Base-by-base conservation (phyloP, 2,329 filamentous ascomycete species). In the Pestalotiopsis sp. region DNA sequence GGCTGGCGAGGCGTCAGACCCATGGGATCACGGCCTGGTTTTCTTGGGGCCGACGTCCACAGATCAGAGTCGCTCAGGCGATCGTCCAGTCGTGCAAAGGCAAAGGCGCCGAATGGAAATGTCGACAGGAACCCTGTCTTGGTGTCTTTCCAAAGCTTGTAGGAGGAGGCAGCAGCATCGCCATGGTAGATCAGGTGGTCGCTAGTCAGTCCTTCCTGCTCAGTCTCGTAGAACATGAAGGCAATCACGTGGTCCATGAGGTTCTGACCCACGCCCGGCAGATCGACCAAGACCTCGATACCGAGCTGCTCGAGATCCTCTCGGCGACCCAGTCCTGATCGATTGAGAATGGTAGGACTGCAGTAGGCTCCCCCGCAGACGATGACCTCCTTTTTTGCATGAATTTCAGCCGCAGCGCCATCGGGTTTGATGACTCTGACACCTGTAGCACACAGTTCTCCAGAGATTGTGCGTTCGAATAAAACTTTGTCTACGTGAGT, bases 71-170 rank as follows among this genome's bases (percentile, higher is more conserved):
- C 81, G 61, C 83, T 79, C 1, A 91, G 83, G 6, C 89, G 86
- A 9, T 89, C 84, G 69, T 90, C 88, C 0, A 91, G 81, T n/a
- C 89, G 84, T 5, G 89, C 86, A 72, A 84, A 92, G 12, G 85
- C 88, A 66, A 91, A 90, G 12, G 84, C 83, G 56, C 89, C 89
- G 66, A 91, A 91, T 11, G 89, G 89, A 72, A 91, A 90, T 0
- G 83, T 85, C 1, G 89, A 87, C 1, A 91, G 79, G 41, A 88
- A 82, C 1, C 90, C 89, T 2, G 82, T 81, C 73, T 89, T 89
- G 65, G 86, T 83, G 38, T 88, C 84, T 75, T 88, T 85, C 84
- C 87, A 91, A 62, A 86, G 81, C 13, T 82, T 77, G 72, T 87
- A 86, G 0, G 86, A 83, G 66, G 84, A 84, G 13, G 80, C 79